Base-by-base conservation (phyloP, 2,329 filamentous ascomycete genomes). In the Xylariomycetidae sp. region DNA sequence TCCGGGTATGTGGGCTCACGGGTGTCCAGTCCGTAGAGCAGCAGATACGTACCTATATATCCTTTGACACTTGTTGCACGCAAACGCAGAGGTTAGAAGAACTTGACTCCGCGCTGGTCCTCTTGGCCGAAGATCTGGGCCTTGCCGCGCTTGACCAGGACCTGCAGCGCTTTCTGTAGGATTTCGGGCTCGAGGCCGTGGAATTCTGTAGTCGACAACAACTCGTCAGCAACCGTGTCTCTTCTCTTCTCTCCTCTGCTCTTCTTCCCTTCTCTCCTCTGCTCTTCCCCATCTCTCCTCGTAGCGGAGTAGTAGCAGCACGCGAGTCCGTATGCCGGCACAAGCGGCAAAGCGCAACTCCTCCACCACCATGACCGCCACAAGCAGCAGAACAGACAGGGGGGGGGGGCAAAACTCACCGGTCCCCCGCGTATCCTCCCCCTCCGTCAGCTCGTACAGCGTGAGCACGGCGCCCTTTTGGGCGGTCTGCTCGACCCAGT, bases 81-180 rank as follows among this genome's bases (percentile, higher is more conserved):
- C n/a, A n/a, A n/a, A n/a, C n/a, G n/a, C n/a, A n/a, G n/a, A n/a
- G n/a, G n/a, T 80, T 66, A 95, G 57, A 96, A 96, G 66, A 98
- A 96, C 66, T 98, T 98, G 45, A 96, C 87, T 51, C 92, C 92
- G 52, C 85, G 78, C 40, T 85, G 84, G 56, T 90, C 87, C 51
- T 90, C 88, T 34, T 78, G 76, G 20, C 90, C 90, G 64, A 98
- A 96, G 17, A 96, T 79, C 60, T 96, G 90, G 10, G 89, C 90
- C 63, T 85, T 94, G 47, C 88, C 88, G 42, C 82, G 76, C 70
- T 93, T 95, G 22, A 94, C 89, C 30, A 95, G 70, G 31, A 92
- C 70, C 39, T 76, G 74, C 30, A 98, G 69, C 23, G 85, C 82
- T 58, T 82, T 88, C 46, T 83, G 74, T 52, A 98, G 70, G 41